Base-by-base conservation (phyloP, 2,329 filamentous ascomycete genomes). In the Cladorrhinum sp. region DNA sequence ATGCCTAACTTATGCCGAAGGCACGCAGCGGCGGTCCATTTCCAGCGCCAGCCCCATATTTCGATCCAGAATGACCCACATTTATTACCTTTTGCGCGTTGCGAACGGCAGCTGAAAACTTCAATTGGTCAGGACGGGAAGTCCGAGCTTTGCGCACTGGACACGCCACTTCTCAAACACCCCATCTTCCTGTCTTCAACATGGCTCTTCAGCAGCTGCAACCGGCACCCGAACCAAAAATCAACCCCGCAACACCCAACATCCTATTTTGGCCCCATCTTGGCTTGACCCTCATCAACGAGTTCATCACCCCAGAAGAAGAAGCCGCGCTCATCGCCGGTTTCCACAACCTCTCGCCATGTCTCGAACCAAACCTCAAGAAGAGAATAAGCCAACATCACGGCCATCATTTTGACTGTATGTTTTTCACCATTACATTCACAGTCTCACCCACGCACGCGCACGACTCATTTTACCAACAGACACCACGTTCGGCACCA, bases 401-500 rank as follows among this genome's bases (percentile, higher is more conserved):
- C 42, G 68, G 68, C 55, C 55, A 68, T 56, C 64, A 66, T 54
- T 67, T 67, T 33, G 64, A 66, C 48, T 66, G 33, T 36, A 36
- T 3, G 33, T 36, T n/a, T n/a, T n/a, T n/a, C n/a, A n/a, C n/a
- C n/a, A n/a, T n/a, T n/a, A n/a, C n/a, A n/a, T n/a, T n/a, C n/a
- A n/a, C n/a, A n/a, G n/a, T n/a, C n/a, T n/a, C n/a, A n/a, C n/a
- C n/a, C n/a, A n/a, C n/a, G n/a, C n/a, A n/a, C n/a, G n/a, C n/a
- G n/a, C n/a, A n/a, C n/a, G n/a, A n/a, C n/a, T n/a, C n/a, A n/a
- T n/a, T n/a, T n/a, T n/a, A n/a, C n/a, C n/a, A n/a, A n/a, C 14
- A 36, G 33, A 69, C 63, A 68, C 67, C 53, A 69, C 68, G 33
- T 69, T 69, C 54, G 66, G 66, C 54, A 66, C 66, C 18, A 57